Base-by-base conservation (phyloP, 1,284 basidiomycete species). In the Golubevia pallescens region DNA sequence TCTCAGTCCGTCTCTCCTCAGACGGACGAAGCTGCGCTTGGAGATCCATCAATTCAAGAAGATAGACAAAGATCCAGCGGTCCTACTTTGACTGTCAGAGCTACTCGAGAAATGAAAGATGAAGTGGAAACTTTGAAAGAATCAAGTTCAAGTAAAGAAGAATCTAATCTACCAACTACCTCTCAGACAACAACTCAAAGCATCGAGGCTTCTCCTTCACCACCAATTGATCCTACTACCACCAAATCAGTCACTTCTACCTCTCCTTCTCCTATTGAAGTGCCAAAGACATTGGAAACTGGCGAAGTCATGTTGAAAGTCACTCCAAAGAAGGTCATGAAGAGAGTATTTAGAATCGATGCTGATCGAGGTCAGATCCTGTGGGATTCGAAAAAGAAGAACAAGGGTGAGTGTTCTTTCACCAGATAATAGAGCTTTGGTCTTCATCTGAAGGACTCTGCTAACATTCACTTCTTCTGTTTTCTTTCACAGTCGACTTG, bases 241-340 rank as follows among this genome's bases (percentile, higher is more conserved):
- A 48, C 42, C 10, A 48, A 48, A 16, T 48, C 42, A 16, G 42
- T 13, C 8, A 16, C 8, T 16, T 13, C 42, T 48, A 16, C 42
- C 16, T 48, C 42, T 48, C 42, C 42, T 10, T 48, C 34, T 38
- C 34, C 34, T 4, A 38, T 38, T 5, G 34, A 38, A 10, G 34
- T 38, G 3, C 34, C 34, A 10, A 4, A 38, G 34, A 38, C 34
- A 5, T 38, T 38, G 34, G 34, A 10, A 38, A 10, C 34, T 4
- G 34, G 34, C 3, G 34, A 38, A 38, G 68, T 75, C 7, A 92
- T 98, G 92, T 90, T 92, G 78, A 97, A 98, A 86, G 91, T 97
- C 42, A 93, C 94, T 1, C 90, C 91, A 54, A 93, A 92, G 86
- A 93, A 92, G 79, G 90, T 92, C 86, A 93, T 92, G 85, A 89